A percentile compares a stretch with the other conserved stretches of the same genome.
Evolutionary conservation across 2,329 filamentous ascomycete species (phyloP).

Genomic region (Pestalotiopsis sp.): DNA sequence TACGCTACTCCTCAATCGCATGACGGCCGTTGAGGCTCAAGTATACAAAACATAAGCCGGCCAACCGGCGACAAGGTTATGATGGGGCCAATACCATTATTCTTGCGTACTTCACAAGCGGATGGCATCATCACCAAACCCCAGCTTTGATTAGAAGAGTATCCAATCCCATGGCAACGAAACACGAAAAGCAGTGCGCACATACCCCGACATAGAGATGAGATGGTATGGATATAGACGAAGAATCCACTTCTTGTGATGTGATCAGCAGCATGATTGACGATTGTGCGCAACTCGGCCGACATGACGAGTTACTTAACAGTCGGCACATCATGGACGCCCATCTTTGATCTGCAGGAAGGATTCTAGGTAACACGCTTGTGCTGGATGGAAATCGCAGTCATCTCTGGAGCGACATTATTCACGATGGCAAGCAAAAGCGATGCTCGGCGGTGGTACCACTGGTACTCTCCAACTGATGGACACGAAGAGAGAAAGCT

Average conservation of each 20-base stretch:
- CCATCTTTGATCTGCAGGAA: not conserved
- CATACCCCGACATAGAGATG: not conserved
- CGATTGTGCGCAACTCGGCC: not conserved
- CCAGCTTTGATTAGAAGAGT: not conserved
- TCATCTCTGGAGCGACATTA: not conserved
- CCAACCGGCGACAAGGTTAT: not conserved
- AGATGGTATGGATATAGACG: not conserved
- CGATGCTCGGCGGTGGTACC: conserved; percentile 16
- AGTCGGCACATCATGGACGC: not conserved
- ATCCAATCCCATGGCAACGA: not conserved
- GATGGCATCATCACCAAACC: not conserved
- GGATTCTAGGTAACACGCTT: not conserved
- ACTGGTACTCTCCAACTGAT: conserved; percentile 24
- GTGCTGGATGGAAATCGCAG: not conserved
- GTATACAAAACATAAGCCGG: not conserved
- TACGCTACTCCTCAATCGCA: too few species aligned
- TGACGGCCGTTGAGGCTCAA: not conserved
- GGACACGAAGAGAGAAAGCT: conserved; percentile 22
- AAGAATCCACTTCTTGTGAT: not conserved
- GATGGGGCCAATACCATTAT: not conserved
- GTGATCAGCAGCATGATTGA: conserved; percentile 6
- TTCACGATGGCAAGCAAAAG: not conserved
- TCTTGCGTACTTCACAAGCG: not conserved
- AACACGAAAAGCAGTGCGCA: not conserved
- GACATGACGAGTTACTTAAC: not conserved